Percentiles rank a stretch among this genome's conserved stretches.
Conservation (phyloP, 257 asterid genomes). For the Anisodus acutangulus region DNA sequence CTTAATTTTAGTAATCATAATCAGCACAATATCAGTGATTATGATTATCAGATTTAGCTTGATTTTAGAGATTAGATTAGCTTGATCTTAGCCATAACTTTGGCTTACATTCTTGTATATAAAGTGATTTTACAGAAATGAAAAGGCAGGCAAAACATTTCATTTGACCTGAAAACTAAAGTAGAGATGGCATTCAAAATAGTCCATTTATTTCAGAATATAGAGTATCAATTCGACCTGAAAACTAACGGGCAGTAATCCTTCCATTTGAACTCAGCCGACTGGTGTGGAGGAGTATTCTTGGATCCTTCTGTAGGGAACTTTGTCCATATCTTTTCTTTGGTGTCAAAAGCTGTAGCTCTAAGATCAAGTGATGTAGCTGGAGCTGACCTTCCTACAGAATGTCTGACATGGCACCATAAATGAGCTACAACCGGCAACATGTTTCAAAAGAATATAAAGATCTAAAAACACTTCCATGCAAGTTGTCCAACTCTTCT, state of each 20-base stretch:
- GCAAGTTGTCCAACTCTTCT: no score
- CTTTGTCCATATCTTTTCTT: constrained; percentile 78
- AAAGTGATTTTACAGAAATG: no score
- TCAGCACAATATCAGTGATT: no score
- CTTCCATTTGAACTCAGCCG: constrained; percentile 90
- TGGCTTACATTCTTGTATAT: no score
- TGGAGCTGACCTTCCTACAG: constrained; percentile 86
- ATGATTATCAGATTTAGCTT: no score
- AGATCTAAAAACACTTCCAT: neutral
- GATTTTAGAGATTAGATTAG: no score
- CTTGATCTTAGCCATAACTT: no score
- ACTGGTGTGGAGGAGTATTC: constrained; percentile 90
- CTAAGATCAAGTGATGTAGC: constrained; percentile 68
- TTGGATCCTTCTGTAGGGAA: constrained; percentile 91
- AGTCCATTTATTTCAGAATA: neutral
- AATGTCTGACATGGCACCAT: constrained; percentile 62
- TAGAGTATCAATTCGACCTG: constrained; percentile 59
- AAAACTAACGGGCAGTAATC: constrained; percentile 91
- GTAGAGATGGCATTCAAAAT: neutral
- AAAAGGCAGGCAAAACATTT: no score
- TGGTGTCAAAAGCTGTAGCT: constrained; percentile 69
- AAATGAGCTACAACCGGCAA: constrained; percentile 38
- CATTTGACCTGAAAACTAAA: no score
- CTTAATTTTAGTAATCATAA: no score
- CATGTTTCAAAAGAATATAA: constrained; percentile 2